Evolutionary conservation across 23 red algal genomes (phyloP).

Genomic region (Gracilaria gracilis): DNA sequence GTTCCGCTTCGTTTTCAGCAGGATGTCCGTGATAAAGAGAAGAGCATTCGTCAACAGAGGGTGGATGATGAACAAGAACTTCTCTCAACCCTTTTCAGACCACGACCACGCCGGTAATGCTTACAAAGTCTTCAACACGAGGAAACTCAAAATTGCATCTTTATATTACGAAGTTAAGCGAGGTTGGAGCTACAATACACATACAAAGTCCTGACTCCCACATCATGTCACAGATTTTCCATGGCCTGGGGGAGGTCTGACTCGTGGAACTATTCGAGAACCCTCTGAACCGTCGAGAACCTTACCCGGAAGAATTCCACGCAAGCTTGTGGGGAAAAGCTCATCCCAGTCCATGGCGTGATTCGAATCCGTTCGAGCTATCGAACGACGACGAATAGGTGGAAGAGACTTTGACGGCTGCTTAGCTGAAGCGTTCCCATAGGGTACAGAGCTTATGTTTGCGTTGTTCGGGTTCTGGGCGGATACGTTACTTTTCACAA

Average conservation of each 20-base stretch:
- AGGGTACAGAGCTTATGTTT: neutral
- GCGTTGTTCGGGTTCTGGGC: conserved; percentile 1
- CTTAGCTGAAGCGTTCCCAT: neutral
- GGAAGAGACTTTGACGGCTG: conserved; percentile 17
- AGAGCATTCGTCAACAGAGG: conserved; percentile 67
- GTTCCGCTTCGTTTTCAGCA: conserved; percentile 55
- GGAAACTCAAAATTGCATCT: conserved; percentile 8
- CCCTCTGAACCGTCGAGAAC: neutral
- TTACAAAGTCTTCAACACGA: neutral
- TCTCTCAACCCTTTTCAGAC: conserved; percentile 41
- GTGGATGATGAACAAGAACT: conserved; percentile 55
- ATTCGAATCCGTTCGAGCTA: neutral
- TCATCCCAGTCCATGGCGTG: conserved; percentile 30
- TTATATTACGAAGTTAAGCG: conserved; percentile 22
- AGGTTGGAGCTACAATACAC: neutral
- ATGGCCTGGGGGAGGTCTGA: conserved; percentile 30
- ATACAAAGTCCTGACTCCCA: neutral
- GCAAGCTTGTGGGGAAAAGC: conserved; percentile 34
- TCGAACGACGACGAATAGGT: neutral
- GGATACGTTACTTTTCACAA: conserved; percentile 26
- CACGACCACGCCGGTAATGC: conserved; percentile 41
- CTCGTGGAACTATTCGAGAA: conserved; percentile 18
- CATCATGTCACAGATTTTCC: conserved; percentile 27
- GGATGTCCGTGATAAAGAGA: conserved; percentile 67
- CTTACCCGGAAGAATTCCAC: conserved; percentile 25